Percentiles rank a stretch among this genome's conserved stretches.
phyloP scores from a whole-genome alignment of 108 stramenopile genomes.

The Nannochloropsis granulata region DNA sequence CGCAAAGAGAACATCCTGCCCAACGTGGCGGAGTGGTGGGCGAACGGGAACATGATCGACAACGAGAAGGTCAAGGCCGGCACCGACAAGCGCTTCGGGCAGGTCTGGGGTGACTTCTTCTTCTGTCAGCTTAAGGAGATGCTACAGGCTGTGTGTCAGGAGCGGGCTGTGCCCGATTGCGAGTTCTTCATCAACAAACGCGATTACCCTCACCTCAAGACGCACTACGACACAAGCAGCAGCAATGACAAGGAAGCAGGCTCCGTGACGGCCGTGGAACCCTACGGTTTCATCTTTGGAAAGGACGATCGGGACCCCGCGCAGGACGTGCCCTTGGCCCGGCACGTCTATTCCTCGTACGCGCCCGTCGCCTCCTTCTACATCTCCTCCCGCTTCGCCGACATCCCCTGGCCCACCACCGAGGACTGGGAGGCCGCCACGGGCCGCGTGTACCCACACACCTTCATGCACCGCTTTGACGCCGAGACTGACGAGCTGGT shows the following conservation, averaged over 20 bases:
- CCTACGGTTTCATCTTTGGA: slow-evolving; percentile 96
- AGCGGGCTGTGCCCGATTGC: slow-evolving; percentile 79
- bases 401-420: slow-evolving; percentile 95
- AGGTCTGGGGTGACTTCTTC: slow-evolving; percentile 96
- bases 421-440: slow-evolving; percentile 99
- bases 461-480: slow-evolving; percentile 15
- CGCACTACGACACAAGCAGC: slow-evolving; percentile 39
- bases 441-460: slow-evolving; percentile 53
- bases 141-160: slow-evolving; percentile 73
- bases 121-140: slow-evolving; percentile 83
- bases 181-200: slow-evolving; percentile 99
- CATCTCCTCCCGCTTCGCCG: slow-evolving; percentile 61
- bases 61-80: slow-evolving; percentile 58
- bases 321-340: slow-evolving; percentile 69
- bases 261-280: slow-evolving; percentile 67
- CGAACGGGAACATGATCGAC: slow-evolving; percentile 99
- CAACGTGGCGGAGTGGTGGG: slow-evolving; percentile 87
- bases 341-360: slow-evolving; percentile 65
- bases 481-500: slow-evolving; percentile 46
- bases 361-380: slow-evolving; percentile 96
- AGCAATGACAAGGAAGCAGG: not conserved
- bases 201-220: slow-evolving; percentile 97
- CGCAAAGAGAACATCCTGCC: slow-evolving; percentile 78
- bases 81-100: slow-evolving; percentile 43
- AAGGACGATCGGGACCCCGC: slow-evolving; percentile 85